Percentiles rank a stretch among this genome's conserved stretches.
phyloP scores from a whole-genome alignment of 768 basidiomycete species.

The Naganishia vishniacii region DNA sequence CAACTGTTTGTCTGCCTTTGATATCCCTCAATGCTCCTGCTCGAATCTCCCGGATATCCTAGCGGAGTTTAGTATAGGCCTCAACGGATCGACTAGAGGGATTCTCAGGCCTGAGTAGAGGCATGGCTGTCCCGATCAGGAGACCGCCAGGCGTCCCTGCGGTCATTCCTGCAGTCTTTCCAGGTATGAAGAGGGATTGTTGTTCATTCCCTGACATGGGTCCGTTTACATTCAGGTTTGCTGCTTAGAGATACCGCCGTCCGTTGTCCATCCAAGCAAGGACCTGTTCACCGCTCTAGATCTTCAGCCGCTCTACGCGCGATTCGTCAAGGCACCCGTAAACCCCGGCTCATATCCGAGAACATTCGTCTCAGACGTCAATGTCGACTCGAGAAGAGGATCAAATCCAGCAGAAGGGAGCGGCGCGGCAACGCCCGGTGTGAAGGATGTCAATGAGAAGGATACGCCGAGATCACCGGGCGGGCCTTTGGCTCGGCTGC shows the following conservation, averaged over 20 bases:
- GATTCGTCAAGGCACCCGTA: conserved; percentile 4
- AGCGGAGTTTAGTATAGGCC: too few relatives aligned
- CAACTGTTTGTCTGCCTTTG: too few relatives aligned
- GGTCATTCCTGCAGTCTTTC: conserved; percentile 5
- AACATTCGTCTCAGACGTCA: conserved; percentile 1
- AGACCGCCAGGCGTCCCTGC: conserved; percentile 19
- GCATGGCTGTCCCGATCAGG: neutral
- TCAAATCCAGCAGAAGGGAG: neutral
- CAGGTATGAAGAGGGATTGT: too few relatives aligned
- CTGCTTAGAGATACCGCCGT: neutral
- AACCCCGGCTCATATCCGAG: neutral
- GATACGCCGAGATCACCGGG: neutral
- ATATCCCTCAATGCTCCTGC: too few relatives aligned
- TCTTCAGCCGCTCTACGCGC: conserved; percentile 12
- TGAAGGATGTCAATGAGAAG: neutral
- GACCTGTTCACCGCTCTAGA: conserved; percentile 18
- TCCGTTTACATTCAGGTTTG: neutral
- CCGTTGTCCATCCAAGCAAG: conserved; percentile 8
- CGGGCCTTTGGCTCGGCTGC: neutral
- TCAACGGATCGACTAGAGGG: neutral
- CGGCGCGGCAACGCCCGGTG: neutral
- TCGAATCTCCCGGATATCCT: too few relatives aligned
- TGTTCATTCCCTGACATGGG: too few relatives aligned
- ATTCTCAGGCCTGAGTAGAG: neutral
- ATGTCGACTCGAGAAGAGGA: neutral